A percentile compares a stretch with the other conserved stretches of the same genome.
Conservation (phyloP, 345 rosid genomes). For the Mallotus nudiflorus region DNA sequence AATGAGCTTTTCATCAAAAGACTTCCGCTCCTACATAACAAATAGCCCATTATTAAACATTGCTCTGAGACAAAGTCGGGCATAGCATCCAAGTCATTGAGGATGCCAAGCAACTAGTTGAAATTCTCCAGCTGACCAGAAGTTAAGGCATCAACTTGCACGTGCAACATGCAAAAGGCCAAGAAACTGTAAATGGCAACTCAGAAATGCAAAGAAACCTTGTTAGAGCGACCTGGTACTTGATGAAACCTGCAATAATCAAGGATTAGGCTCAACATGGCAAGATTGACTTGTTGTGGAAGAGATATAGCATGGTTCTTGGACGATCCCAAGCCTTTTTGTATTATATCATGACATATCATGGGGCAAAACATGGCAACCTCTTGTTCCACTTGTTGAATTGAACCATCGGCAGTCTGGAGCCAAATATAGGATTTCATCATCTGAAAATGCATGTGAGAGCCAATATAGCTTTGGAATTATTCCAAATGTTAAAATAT, state of each 20-base stretch:
- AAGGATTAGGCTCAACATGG: conserved; percentile 71
- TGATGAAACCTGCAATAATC: conserved; percentile 95
- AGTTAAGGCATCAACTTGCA: neutral
- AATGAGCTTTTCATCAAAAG: conserved; percentile 78
- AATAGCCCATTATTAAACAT: too few relatives aligned
- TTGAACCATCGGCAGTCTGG: conserved; percentile 30
- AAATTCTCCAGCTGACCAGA: neutral
- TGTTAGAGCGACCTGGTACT: conserved; percentile 79
- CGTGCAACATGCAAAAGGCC: neutral
- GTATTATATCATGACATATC: conserved; percentile 30
- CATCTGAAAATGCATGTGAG: conserved; percentile 20
- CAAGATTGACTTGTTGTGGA: conserved; percentile 78
- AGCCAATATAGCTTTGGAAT: neutral
- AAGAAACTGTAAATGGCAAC: neutral
- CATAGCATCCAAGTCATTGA: neutral
- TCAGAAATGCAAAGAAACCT: conserved; percentile 36
- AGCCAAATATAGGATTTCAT: conserved; percentile 36
- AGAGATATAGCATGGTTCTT: conserved; percentile 76
- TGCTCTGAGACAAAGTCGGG: too few relatives aligned
- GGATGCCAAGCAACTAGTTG: neutral
- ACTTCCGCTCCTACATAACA: conserved; percentile 66
- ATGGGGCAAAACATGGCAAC: conserved; percentile 37
- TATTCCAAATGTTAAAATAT: neutral
- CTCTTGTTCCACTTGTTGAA: conserved; percentile 37
- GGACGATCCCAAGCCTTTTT: conserved; percentile 77